Evolutionary conservation across 306 rosid genomes (phyloP).

Genomic region (Cicer judaicum): DNA sequence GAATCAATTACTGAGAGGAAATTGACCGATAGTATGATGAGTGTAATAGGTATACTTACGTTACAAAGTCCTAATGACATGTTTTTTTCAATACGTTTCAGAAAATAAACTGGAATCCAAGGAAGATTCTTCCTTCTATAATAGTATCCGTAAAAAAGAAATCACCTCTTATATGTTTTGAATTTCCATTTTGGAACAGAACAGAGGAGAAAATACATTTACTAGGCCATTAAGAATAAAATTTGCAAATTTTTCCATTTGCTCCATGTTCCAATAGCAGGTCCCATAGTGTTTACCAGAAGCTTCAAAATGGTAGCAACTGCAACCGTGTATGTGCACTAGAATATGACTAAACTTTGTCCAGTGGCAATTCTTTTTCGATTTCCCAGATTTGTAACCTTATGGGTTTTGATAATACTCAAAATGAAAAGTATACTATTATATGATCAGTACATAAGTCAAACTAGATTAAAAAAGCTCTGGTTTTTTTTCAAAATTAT

Average conservation of each 20-base stretch:
- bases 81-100: background rate
- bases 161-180: background rate
- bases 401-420: background rate
- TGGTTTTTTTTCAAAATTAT: background rate
- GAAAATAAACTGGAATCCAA: background rate
- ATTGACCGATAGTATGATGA: background rate
- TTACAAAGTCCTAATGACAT: background rate
- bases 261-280: slow-evolving; percentile 1
- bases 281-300: background rate
- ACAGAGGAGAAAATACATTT: slow-evolving; percentile 4
- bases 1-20: background rate
- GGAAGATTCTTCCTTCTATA: background rate
- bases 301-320: slow-evolving; percentile 2
- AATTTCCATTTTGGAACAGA: background rate
- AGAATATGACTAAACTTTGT: slow-evolving; percentile 4
- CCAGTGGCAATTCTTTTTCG: background rate
- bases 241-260: background rate
- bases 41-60: background rate
- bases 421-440: background rate
- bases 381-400: background rate
- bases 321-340: slow-evolving; percentile 2
- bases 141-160: background rate
- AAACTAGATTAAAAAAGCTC: slow-evolving; percentile 15
- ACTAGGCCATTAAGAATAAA: background rate
- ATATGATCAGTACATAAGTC: slow-evolving; percentile 10